Evolutionary conservation across 2,329 filamentous ascomycete genomes (phyloP).

Genomic region (Trichoderma brevicompactum): DNA sequence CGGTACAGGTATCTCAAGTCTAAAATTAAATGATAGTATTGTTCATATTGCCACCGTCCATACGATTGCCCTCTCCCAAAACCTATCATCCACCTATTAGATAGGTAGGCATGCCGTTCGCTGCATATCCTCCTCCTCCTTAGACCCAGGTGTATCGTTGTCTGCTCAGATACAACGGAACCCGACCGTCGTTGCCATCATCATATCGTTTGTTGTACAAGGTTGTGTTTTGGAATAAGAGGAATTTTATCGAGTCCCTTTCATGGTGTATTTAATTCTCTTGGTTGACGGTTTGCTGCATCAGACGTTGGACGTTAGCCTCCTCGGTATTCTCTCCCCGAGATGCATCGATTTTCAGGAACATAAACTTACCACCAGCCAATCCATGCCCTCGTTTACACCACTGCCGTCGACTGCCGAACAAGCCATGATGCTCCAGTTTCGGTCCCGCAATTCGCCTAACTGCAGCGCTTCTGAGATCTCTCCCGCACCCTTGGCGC

Average conservation of each 20-base stretch:
- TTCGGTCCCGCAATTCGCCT: slow-evolving; percentile 89
- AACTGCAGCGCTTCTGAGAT: slow-evolving; percentile 92
- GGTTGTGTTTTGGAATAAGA: slow-evolving; percentile 33
- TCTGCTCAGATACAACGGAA: slow-evolving; percentile 38
- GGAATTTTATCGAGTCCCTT: background rate
- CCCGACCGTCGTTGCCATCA: slow-evolving; percentile 38
- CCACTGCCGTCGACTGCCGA: slow-evolving; percentile 94
- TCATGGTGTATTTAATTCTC: slow-evolving; percentile 35
- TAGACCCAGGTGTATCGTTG: slow-evolving; percentile 34
- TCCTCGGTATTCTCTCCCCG: slow-evolving; percentile 14
- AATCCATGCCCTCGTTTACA: slow-evolving; percentile 98
- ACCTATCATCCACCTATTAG: slow-evolving; percentile 17
- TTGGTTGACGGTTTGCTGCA: slow-evolving; percentile 45
- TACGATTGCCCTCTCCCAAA: background rate
- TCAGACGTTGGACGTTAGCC: background rate
- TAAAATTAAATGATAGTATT: slow-evolving; percentile 32
- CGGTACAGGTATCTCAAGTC: slow-evolving; percentile 25
- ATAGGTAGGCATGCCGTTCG: slow-evolving; percentile 15
- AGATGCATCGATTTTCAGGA: slow-evolving; percentile 2
- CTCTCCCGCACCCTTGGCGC: slow-evolving; percentile 93
- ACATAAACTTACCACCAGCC: slow-evolving; percentile 75
- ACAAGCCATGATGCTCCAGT: slow-evolving; percentile 99
- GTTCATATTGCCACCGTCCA: slow-evolving; percentile 26
- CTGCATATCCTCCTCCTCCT: slow-evolving; percentile 25
- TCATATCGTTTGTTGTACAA: slow-evolving; percentile 43